phyloP scores from a whole-genome alignment of 495 filamentous ascomycete species.

The Haplographium delicatum region DNA sequence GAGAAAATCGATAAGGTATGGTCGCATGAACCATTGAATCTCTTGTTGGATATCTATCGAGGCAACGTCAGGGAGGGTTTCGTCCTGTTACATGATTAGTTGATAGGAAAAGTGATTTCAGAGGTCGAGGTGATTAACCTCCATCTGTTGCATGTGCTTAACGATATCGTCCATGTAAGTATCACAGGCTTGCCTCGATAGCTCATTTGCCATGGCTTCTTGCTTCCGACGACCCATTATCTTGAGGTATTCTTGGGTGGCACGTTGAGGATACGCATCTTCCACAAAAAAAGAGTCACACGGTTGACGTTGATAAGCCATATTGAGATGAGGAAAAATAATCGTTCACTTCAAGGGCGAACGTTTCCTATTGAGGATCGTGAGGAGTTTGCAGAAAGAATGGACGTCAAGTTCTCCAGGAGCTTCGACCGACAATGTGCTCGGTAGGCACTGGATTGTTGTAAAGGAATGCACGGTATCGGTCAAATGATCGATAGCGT shows the following conservation, averaged over 20 bases:
- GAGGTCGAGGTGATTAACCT: slow-evolving; percentile 52
- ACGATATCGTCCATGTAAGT: slow-evolving; percentile 92
- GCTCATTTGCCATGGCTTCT: slow-evolving; percentile 77
- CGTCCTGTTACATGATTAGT: slow-evolving; percentile 50
- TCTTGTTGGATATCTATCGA: slow-evolving; percentile 98
- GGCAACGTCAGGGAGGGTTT: slow-evolving; percentile 90
- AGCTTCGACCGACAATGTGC: slow-evolving; percentile 28
- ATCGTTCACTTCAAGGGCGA: neutral
- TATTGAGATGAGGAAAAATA: slow-evolving; percentile 40
- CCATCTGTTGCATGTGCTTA: slow-evolving; percentile 92
- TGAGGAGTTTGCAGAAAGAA: slow-evolving; percentile 18
- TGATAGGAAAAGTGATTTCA: slow-evolving; percentile 4
- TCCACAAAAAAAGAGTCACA: slow-evolving; percentile 89
- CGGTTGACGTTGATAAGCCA: slow-evolving; percentile 65
- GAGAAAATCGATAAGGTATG: slow-evolving; percentile 96
- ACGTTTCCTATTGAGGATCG: slow-evolving; percentile 10
- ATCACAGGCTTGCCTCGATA: slow-evolving; percentile 73
- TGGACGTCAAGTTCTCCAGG: slow-evolving; percentile 31
- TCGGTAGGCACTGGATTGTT: slow-evolving; percentile 16
- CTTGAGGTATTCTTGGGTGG: slow-evolving; percentile 67
- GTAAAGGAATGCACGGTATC: slow-evolving; percentile 17
- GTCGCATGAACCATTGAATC: slow-evolving; percentile 99
- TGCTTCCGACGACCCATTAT: slow-evolving; percentile 70
- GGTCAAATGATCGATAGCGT: slow-evolving; percentile 6
- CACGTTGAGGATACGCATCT: slow-evolving; percentile 44